Base-by-base conservation (phyloP, 2,329 filamentous ascomycete genomes). In the Iodosphaeria phyllophila region DNA sequence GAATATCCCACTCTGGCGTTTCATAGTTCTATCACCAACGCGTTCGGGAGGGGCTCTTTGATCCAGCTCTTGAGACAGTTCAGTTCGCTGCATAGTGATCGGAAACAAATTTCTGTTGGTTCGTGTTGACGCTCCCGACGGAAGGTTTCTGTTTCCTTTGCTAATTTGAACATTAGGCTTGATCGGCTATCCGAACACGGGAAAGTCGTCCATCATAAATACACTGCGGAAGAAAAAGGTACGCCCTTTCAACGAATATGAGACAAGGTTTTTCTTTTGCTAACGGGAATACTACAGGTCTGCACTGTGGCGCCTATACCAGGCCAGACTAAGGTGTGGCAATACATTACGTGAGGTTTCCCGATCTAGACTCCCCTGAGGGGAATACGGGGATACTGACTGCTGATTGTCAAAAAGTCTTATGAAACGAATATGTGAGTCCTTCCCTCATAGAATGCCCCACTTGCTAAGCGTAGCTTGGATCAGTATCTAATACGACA, bases 201-300 rank as follows among this genome's bases (percentile, higher is more conserved):
- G 89, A 39, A 98, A 98, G 51, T 92, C 79, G 3, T 89, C 79
- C 21, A 89, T 98, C 37, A 95, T 98, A 54, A 98, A 98, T 54
- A 92, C 86, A 0, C 57, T 98, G 3, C 68, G 83, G 22, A 86
- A 83, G 48, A 95, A 93, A 59, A 84, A 89, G 47, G 84, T 93
- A 20, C 84, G 84, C 54, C 89, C 64, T 10, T 82, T 92, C n/a
- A n/a, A n/a, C n/a, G n/a, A n/a, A n/a, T n/a, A n/a, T n/a, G n/a
- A n/a, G n/a, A n/a, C n/a, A n/a, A n/a, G n/a, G n/a, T n/a, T n/a
- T n/a, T n/a, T n/a, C n/a, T n/a, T n/a, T n/a, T n/a, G n/a, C n/a
- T n/a, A n/a, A n/a, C n/a, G n/a, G n/a, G n/a, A n/a, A n/a, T n/a
- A n/a, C n/a, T n/a, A n/a, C n/a, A n/a, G n/a, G 25, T 27, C 5